Percentiles rank a stretch among this genome's conserved stretches.
phyloP scores from a whole-genome alignment of 2,329 filamentous ascomycete genomes.

The Sporothrix mexicana region DNA sequence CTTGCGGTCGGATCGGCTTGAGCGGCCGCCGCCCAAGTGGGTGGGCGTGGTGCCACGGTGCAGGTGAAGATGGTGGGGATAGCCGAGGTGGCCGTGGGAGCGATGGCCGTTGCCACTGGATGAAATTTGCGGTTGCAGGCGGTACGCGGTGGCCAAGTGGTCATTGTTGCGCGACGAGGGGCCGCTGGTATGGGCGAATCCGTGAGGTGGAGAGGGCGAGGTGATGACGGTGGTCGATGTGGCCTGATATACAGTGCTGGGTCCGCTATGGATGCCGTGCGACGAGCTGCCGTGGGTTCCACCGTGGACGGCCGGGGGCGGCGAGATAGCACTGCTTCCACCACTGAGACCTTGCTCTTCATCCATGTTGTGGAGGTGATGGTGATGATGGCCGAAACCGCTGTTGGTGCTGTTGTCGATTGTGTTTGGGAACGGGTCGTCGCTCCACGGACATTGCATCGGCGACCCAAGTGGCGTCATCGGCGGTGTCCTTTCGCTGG shows the following conservation, averaged over 20 bases:
- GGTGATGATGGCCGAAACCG: not conserved
- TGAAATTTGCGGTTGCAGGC: not conserved
- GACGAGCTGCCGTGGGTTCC: not conserved
- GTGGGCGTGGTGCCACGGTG: not conserved
- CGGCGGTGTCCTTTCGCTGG: slow-evolving; percentile 29
- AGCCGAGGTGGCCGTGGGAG: slow-evolving; percentile 7
- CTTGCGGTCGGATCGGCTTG: not conserved
- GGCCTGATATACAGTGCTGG: slow-evolving; percentile 22
- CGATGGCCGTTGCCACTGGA: not conserved
- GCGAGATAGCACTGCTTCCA: not conserved
- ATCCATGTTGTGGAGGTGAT: slow-evolving; percentile 1
- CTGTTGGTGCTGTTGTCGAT: slow-evolving; percentile 17
- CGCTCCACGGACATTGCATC: slow-evolving; percentile 33
- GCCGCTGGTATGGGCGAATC: not conserved
- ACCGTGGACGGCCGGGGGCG: slow-evolving; percentile 25
- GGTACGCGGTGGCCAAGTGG: not conserved
- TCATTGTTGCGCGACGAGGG: not conserved
- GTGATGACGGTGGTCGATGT: slow-evolving; percentile 34
- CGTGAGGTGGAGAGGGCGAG: slow-evolving; percentile 19
- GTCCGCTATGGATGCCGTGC: slow-evolving; percentile 21
- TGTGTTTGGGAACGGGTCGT: slow-evolving; percentile 35
- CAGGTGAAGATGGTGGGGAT: not conserved
- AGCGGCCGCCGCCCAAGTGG: not conserved
- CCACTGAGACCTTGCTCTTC: slow-evolving; percentile 6
- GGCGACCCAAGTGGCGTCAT: slow-evolving; percentile 30